Base-by-base conservation (phyloP, 2,329 filamentous ascomycete genomes). In the Arthrobotrys conoides region DNA sequence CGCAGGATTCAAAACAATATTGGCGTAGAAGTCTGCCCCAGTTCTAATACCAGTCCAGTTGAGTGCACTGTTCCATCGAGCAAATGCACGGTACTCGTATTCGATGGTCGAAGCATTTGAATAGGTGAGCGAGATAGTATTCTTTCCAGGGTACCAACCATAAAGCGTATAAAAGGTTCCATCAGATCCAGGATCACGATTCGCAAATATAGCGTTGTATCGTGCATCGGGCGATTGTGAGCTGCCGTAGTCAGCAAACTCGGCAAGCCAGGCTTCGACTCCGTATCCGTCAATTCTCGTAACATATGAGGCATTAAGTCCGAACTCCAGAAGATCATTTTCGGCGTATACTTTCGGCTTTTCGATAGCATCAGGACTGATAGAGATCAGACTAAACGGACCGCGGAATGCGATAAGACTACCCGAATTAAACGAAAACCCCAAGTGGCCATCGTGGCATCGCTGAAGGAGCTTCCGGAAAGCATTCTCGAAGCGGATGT, bases 151-250 rank as follows among this genome's bases (percentile, higher is more conserved):
- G 12, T 72, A 79, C 69, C 68, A 69, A n/a, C 69, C 69, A 51
- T 71, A 69, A 20, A 70, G 46, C 1, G 36, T 59, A 46, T 27
- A 72, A 41, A 79, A 72, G 5, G 59, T 53, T 48, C 76, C 76
- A 36, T 71, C 67, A n/a, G 73, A 71, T 12, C 61, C 66, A 1
- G 73, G 73, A 59, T 79, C 76, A 33, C 64, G 61, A 27, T 68
- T 79, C 18, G 76, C 65, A 63, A 79, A 79, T 53, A 79, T 24
- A 12, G 44, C 53, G 18, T 79, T 79, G 38, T 72, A 79, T 10
- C 76, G 63, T 16, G 76, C 76, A 71, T 79, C 76, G 1, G 76
- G 76, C 12, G 76, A 79, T 27, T 79, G 76, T 18, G 70, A 70
- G 49, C 53, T 70, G 4, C 69, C 65, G 53, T 51, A 73, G 20